phyloP scores from a whole-genome alignment of 306 rosid species.

The Heteromeles arbutifolia region DNA sequence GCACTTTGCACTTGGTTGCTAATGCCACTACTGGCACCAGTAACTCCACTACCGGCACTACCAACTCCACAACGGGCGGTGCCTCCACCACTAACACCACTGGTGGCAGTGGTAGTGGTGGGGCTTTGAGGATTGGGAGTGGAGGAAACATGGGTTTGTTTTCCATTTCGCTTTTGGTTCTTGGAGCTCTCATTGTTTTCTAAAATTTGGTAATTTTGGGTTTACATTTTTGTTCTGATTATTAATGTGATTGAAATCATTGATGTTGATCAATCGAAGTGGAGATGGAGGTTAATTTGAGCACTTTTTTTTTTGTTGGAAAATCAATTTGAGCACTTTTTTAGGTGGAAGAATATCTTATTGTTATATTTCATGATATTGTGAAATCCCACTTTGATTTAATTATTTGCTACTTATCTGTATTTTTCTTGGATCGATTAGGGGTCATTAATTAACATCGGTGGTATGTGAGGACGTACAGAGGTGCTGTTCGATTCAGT shows the following conservation, averaged over 20 bases:
- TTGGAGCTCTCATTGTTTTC: slow-evolving; percentile 6
- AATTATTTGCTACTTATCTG: not conserved
- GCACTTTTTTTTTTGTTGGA: too few species aligned
- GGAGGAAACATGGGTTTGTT: slow-evolving; percentile 9
- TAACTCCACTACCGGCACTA: not conserved
- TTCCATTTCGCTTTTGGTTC: slow-evolving; percentile 1
- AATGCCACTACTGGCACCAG: not conserved
- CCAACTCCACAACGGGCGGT: not conserved
- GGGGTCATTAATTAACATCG: not conserved
- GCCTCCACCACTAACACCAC: not conserved
- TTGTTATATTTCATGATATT: not conserved
- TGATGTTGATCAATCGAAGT: not conserved
- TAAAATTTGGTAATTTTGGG: not conserved
- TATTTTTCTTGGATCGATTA: not conserved
- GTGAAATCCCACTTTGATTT: not conserved
- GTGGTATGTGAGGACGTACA: not conserved
- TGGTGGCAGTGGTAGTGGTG: not conserved
- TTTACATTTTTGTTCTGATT: not conserved
- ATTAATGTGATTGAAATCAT: not conserved
- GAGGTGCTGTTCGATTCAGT: not conserved
- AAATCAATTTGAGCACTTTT: not conserved
- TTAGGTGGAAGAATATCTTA: not conserved
- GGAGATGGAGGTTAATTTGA: not conserved
- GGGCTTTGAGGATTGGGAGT: not conserved
- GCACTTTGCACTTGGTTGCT: not conserved